Evolutionary conservation across 2,329 filamentous ascomycete species (phyloP).

Genomic region (Lecanicillium sp.): DNA sequence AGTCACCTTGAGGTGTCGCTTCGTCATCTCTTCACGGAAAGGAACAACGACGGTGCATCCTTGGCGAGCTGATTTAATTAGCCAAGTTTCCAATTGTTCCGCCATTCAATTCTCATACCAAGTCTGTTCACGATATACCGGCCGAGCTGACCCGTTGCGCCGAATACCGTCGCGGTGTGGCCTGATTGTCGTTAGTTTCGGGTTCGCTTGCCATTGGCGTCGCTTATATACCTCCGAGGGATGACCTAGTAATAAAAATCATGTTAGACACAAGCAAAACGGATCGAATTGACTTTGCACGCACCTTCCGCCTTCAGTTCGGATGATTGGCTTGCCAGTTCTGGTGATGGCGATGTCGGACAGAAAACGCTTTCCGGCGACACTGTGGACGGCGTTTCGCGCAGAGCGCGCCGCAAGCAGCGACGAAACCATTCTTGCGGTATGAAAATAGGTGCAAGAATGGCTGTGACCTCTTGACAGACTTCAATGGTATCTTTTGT

Average conservation of each 20-base stretch:
- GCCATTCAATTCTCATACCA: slow-evolving; percentile 40
- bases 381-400: slow-evolving; percentile 39
- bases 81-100: slow-evolving; percentile 17
- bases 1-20: slow-evolving; percentile 92
- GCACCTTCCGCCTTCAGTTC: slow-evolving; percentile 84
- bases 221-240: slow-evolving; percentile 66
- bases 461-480: slow-evolving; percentile 18
- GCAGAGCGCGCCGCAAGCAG: slow-evolving; percentile 51
- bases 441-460: slow-evolving; percentile 24
- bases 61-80: slow-evolving; percentile 59
- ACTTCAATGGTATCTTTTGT: background rate
- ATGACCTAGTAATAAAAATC: slow-evolving; percentile 54
- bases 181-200: slow-evolving; percentile 46
- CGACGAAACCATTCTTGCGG: slow-evolving; percentile 49
- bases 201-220: slow-evolving; percentile 14
- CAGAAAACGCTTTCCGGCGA: slow-evolving; percentile 47
- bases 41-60: slow-evolving; percentile 93
- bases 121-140: slow-evolving; percentile 96
- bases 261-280: slow-evolving; percentile 22
- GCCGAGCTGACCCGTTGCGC: slow-evolving; percentile 90
- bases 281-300: slow-evolving; percentile 20
- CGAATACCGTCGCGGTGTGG: slow-evolving; percentile 95
- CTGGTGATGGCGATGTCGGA: slow-evolving; percentile 90
- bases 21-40: slow-evolving; percentile 95
- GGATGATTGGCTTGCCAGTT: slow-evolving; percentile 92